Evolutionary conservation across 2,329 filamentous ascomycete genomes (phyloP).

Genomic region (Trichoderma pleuroti): DNA sequence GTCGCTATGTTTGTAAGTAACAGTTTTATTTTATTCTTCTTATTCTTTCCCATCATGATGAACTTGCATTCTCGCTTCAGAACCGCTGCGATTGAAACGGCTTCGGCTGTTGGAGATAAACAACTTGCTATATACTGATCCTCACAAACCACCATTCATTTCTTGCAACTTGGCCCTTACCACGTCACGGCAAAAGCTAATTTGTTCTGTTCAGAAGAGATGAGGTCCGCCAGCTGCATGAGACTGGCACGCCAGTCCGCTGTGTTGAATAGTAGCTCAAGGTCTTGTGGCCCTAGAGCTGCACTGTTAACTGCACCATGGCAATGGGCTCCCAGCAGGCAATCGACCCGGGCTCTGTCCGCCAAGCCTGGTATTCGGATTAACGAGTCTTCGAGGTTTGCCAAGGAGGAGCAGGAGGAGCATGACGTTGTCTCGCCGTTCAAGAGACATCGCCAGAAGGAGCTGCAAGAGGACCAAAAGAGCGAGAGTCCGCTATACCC

Average conservation of each 20-base stretch:
- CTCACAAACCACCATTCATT: conserved; percentile 3
- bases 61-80: conserved; percentile 44
- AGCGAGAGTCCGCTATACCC: conserved; percentile 35
- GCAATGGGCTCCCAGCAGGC: neutral
- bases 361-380: conserved; percentile 21
- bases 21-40: neutral
- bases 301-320: neutral
- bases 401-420: conserved; percentile 22
- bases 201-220: conserved; percentile 30
- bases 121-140: conserved; percentile 40
- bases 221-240: conserved; percentile 38
- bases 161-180: neutral
- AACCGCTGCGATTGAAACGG: conserved; percentile 51
- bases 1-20: conserved; percentile 40
- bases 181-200: conserved; percentile 39
- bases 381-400: conserved; percentile 19
- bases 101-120: conserved; percentile 41
- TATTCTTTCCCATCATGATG: conserved; percentile 35
- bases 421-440: conserved; percentile 34
- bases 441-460: conserved; percentile 35
- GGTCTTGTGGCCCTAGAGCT: neutral
- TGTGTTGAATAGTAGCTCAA: conserved; percentile 6
- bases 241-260: conserved; percentile 34
- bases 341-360: conserved; percentile 22
- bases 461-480: conserved; percentile 33